A percentile compares a stretch with the other conserved stretches of the same genome.
Conservation (phyloP, 2,329 filamentous ascomycete genomes). For the Lizonia empirigonia region DNA sequence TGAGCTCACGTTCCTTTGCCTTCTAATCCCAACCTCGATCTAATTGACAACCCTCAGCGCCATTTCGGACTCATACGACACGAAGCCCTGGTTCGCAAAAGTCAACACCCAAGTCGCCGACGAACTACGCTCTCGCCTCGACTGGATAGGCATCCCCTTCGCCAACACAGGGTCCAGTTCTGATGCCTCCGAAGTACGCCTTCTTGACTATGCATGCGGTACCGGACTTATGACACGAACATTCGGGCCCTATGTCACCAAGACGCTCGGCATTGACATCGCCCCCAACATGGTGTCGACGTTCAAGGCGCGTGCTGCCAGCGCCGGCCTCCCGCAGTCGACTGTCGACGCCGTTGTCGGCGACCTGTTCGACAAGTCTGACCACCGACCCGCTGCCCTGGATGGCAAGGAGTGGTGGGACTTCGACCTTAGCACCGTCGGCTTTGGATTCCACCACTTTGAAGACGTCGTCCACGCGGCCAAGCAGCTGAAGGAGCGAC, state of each 20-base stretch:
- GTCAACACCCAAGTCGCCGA: constrained; percentile 60
- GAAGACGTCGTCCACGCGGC: constrained; percentile 67
- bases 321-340: constrained; percentile 20
- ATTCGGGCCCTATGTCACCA: constrained; percentile 65
- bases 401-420: constrained; percentile 39
- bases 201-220: constrained; percentile 80
- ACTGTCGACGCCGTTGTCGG: constrained; percentile 39
- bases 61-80: constrained; percentile 62
- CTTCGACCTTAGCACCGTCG: constrained; percentile 53
- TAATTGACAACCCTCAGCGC: constrained; percentile 51
- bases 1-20: constrained; percentile 18
- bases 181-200: constrained; percentile 50
- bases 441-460: constrained; percentile 56
- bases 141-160: constrained; percentile 68
- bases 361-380: constrained; percentile 44
- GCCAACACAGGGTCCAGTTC: constrained; percentile 43
- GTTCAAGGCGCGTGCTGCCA: constrained; percentile 65
- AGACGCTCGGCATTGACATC: constrained; percentile 71
- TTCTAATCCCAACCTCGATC: neutral
- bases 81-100: constrained; percentile 58
- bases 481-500: constrained; percentile 62
- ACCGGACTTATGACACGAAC: constrained; percentile 68
- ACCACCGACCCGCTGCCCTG: constrained; percentile 31
- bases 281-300: constrained; percentile 71
- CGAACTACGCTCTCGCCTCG: constrained; percentile 59